Conservation (phyloP, 2,329 filamentous ascomycete species). For the Fusarium floridanum region DNA sequence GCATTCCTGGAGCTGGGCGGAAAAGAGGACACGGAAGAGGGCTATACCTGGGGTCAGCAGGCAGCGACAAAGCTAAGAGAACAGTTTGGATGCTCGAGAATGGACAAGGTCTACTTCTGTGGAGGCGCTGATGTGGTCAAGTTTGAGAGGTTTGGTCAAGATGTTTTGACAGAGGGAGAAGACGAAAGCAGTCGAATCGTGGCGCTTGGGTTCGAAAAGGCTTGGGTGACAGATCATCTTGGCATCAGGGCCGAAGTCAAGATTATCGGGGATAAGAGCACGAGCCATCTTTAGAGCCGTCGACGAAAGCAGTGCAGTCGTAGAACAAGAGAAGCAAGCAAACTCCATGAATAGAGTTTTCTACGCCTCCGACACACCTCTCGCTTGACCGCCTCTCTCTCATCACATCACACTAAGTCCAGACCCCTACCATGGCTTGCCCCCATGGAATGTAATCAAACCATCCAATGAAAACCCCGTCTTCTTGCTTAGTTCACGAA, state of each 20-base stretch:
- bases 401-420: background rate
- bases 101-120: conserved; percentile 66
- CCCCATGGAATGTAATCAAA: background rate
- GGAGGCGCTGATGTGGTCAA: conserved; percentile 49
- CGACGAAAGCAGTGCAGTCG: background rate
- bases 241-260: conserved; percentile 41
- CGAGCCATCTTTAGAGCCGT: conserved; percentile 14
- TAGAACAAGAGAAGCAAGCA: background rate
- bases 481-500: background rate
- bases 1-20: conserved; percentile 66
- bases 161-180: conserved; percentile 52
- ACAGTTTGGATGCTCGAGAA: conserved; percentile 62
- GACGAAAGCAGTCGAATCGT: conserved; percentile 48
- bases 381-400: background rate
- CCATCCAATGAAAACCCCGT: background rate
- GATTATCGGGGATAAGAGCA: conserved; percentile 5
- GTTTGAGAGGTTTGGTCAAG: conserved; percentile 62
- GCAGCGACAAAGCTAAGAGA: conserved; percentile 54
- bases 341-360: background rate
- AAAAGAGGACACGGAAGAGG: conserved; percentile 61
- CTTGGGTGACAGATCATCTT: conserved; percentile 66
- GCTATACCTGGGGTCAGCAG: conserved; percentile 71
- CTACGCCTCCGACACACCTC: background rate
- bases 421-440: background rate
- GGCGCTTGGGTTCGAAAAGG: conserved; percentile 51